A percentile compares a stretch with the other conserved stretches of the same genome.
Evolutionary conservation across 2,329 filamentous ascomycete species (phyloP).

Genomic region (Aureobasidium sp.): DNA sequence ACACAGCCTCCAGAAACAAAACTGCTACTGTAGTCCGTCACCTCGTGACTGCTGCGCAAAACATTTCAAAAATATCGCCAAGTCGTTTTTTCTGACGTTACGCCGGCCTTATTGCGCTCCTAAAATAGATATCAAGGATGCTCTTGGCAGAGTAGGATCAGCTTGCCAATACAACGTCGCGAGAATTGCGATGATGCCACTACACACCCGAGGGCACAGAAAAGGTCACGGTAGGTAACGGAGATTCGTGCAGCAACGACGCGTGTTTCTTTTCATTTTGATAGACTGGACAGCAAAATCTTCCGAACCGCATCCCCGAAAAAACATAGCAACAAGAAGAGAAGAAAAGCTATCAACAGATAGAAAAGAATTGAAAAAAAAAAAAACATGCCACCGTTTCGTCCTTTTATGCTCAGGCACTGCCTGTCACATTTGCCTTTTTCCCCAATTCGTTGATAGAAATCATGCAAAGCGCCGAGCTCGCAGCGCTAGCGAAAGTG

Average conservation of each 20-base stretch:
- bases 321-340: slow-evolving; percentile 9
- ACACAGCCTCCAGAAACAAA: not conserved
- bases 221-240: not conserved
- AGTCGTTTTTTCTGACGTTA: not conserved
- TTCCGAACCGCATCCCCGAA: not conserved
- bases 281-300: not conserved
- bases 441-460: slow-evolving; percentile 1
- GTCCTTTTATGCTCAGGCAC: slow-evolving; percentile 1
- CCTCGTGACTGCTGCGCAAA: not conserved
- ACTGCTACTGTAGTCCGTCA: not conserved
- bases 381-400: not conserved
- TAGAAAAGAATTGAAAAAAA: slow-evolving; percentile 8
- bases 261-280: not conserved
- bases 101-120: slow-evolving; percentile 2
- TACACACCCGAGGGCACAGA: not conserved
- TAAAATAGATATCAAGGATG: slow-evolving; percentile 1
- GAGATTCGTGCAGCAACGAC: not conserved
- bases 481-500: slow-evolving; percentile 11
- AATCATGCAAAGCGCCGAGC: slow-evolving; percentile 10
- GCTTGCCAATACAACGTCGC: not conserved
- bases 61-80: not conserved
- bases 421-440: slow-evolving; percentile 9
- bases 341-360: slow-evolving; percentile 11
- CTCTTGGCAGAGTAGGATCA: not conserved
- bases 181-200: not conserved